These are phyloP conservation scores for Diaporthe citriasiana DNA, from an alignment of 2,329 filamentous ascomycete species.

Conservation along the genomic window DNA sequence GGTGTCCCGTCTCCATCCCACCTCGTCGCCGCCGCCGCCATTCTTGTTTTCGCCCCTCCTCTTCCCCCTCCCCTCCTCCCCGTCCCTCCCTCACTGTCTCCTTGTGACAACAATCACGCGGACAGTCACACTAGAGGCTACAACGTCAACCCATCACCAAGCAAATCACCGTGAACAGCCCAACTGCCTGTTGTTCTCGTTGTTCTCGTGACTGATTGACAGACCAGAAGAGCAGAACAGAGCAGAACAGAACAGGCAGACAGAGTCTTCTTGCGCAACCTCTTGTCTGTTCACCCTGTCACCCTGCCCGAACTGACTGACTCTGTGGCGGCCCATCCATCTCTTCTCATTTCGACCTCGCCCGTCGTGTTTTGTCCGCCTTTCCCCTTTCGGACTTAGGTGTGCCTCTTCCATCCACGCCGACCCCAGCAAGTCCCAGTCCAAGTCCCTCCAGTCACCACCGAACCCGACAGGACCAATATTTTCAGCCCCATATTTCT, in stretches of 20 bases:
- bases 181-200: not conserved
- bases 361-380: slow-evolving; percentile 26
- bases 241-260: too few species aligned
- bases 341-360: slow-evolving; percentile 28
- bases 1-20: slow-evolving; percentile 6
- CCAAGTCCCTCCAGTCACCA: slow-evolving; percentile 17
- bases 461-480: slow-evolving; percentile 36
- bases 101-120: slow-evolving; percentile 20
- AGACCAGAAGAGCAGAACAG: not conserved
- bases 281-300: slow-evolving; percentile 5
- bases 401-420: slow-evolving; percentile 28
- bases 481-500: slow-evolving; percentile 43
- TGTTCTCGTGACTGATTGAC: slow-evolving; percentile 4
- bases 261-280: too few species aligned
- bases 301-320: slow-evolving; percentile 15
- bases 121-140: not conserved
- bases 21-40: slow-evolving; percentile 1
- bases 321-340: slow-evolving; percentile 8
- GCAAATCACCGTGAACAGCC: not conserved
- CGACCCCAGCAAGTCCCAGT: slow-evolving; percentile 32
- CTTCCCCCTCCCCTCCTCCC: not conserved
- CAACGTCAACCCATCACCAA: not conserved
- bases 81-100: not conserved
- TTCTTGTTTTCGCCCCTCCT: slow-evolving; percentile 1
- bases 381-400: slow-evolving; percentile 32